These are phyloP conservation scores for Bombardia bombarda DNA, from an alignment of 495 filamentous ascomycete species.

Conservation along the genomic window DNA sequence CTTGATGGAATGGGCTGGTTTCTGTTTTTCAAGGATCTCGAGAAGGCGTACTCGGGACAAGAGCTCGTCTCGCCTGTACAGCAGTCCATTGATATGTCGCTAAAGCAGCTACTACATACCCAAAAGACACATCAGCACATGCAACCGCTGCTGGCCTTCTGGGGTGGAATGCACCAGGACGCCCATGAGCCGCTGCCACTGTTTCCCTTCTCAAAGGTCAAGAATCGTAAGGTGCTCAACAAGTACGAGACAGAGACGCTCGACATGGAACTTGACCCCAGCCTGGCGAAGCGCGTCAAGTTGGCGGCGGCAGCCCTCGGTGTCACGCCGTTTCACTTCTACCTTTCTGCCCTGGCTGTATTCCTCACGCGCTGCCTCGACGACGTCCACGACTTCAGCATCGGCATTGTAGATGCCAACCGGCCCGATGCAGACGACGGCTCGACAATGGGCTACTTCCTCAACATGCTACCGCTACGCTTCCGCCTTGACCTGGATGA, in stretches of 20 bases:
- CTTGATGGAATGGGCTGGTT: slow-evolving; percentile 21
- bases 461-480: slow-evolving; percentile 42
- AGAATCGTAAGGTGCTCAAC: background rate
- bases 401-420: slow-evolving; percentile 34
- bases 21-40: slow-evolving; percentile 10
- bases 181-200: slow-evolving; percentile 28
- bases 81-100: background rate
- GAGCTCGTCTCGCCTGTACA: background rate
- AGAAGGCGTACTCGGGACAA: slow-evolving; percentile 4
- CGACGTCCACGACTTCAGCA: slow-evolving; percentile 17
- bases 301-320: slow-evolving; percentile 3
- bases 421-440: slow-evolving; percentile 15
- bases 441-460: slow-evolving; percentile 32
- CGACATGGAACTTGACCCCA: background rate
- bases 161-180: background rate
- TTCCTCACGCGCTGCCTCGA: slow-evolving; percentile 20
- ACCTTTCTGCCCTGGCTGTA: slow-evolving; percentile 24
- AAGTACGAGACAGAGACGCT: background rate
- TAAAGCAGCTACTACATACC: background rate
- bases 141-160: slow-evolving; percentile 1
- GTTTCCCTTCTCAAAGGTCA: slow-evolving; percentile 15
- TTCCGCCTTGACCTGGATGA: slow-evolving; percentile 22
- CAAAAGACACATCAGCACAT: slow-evolving; percentile 11
- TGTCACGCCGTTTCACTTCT: slow-evolving; percentile 30
- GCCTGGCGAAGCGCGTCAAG: slow-evolving; percentile 1